Evolutionary conservation across 192 early-diverging fungal species (phyloP), one percentile per base, ranked within the genome.

Genomic region (Coemansia sp.): DNA sequence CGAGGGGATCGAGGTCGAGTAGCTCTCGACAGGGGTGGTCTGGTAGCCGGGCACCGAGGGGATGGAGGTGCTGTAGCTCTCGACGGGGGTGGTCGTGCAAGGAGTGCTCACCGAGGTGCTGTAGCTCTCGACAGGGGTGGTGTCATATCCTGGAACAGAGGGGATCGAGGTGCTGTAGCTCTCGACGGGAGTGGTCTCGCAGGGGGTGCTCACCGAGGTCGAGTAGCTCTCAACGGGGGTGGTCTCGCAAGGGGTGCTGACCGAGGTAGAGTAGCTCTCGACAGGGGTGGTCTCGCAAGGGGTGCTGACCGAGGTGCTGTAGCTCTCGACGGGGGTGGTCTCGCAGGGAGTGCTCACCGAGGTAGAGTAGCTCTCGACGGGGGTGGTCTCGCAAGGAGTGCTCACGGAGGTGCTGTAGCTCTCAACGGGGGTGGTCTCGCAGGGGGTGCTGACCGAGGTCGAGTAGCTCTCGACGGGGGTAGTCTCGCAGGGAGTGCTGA

Each of bases 41-140:
- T 31, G 7, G 48, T 50, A 50, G 48, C 48, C 48, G 3, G 48
- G 48, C 3, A 26, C 58, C 9, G 36, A 18, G 20, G 58, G 38
- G 25, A 28, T 25, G 3, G 64, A 34, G 48, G 70, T 66, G 52
- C 63, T 68, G 45, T 69, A 60, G n/a, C 52, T 59, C 26, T 37
- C 58, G n/a, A 62, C 66, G 6, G 66, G 43, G 58, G 66, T 68
- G 52, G 55, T 66, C n/a, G n/a, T n/a, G n/a, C n/a, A n/a, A n/a
- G n/a, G n/a, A n/a, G n/a, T n/a, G n/a, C n/a, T n/a, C n/a, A 28
- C 41, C 21, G 64, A 34, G 48, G 70, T 66, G 52, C 63, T 68
- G 45, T 69, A 60, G n/a, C 52, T 59, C 26, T 37, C 58, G n/a
- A 62, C 66, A 12, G 66, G 43, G 58, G 66, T 68, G 52, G 55